Evolutionary conservation across 257 asterid genomes (phyloP).

Genomic region (Echium plantagineum): DNA sequence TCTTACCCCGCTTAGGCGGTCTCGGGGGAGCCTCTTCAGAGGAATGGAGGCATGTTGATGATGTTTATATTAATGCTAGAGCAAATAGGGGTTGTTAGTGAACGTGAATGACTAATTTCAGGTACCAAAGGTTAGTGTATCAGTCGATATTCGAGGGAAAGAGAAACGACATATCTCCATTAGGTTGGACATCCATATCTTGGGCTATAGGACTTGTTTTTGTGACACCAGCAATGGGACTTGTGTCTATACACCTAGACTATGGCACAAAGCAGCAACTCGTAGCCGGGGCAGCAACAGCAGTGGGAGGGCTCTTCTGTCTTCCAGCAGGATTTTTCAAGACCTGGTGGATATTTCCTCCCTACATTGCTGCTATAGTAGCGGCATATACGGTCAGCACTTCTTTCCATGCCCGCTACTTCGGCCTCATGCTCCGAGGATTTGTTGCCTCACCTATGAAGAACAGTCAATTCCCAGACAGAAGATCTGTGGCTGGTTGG

Average conservation of each 20-base stretch:
- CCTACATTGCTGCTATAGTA: constrained; percentile 53
- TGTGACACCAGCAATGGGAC: constrained; percentile 55
- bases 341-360: constrained; percentile 76
- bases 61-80: too few relatives aligned
- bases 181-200: constrained; percentile 69
- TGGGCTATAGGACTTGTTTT: constrained; percentile 68
- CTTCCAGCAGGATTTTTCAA: constrained; percentile 73
- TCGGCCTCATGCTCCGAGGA: constrained; percentile 65
- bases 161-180: constrained; percentile 37
- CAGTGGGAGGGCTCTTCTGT: constrained; percentile 75
- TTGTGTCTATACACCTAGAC: constrained; percentile 56
- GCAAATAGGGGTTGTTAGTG: background rate
- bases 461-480: constrained; percentile 30
- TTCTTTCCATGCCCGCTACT: constrained; percentile 60
- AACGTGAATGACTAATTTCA: constrained; percentile 14
- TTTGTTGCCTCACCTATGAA: constrained; percentile 46
- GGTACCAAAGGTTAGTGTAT: constrained; percentile 49
- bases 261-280: constrained; percentile 50
- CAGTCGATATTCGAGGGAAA: constrained; percentile 33
- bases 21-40: too few relatives aligned
- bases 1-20: too few relatives aligned
- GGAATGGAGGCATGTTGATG: too few relatives aligned
- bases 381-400: constrained; percentile 58
- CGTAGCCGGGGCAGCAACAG: constrained; percentile 62
- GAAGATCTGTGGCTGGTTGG: constrained; percentile 50